Percentiles rank a stretch among this genome's conserved stretches.
phyloP scores from a whole-genome alignment of 2,329 filamentous ascomycete genomes.

The Ceratocystis ficicola region DNA sequence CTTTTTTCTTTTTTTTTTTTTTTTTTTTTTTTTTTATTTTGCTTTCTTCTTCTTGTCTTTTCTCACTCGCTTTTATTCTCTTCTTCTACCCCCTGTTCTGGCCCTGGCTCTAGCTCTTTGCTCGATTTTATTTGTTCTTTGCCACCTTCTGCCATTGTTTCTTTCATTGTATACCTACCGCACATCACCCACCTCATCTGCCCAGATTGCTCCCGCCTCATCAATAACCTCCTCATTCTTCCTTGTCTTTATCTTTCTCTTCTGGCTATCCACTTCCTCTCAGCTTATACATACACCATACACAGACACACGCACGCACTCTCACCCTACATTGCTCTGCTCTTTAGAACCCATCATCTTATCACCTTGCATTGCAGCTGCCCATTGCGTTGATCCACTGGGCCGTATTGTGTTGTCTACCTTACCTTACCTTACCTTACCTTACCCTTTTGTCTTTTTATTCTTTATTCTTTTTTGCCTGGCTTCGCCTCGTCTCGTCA shows the following conservation, averaged over 20 bases:
- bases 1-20: not conserved
- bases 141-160: conserved; percentile 10
- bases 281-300: not conserved
- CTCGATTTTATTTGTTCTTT: not conserved
- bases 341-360: conserved; percentile 15
- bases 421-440: not conserved
- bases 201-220: not conserved
- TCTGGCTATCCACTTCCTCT: conserved; percentile 11
- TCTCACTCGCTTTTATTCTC: not conserved
- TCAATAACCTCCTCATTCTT: not conserved
- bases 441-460: not conserved
- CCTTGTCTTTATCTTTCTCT: conserved; percentile 6
- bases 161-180: conserved; percentile 19
- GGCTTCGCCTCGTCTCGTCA: not conserved
- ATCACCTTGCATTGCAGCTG: conserved; percentile 21
- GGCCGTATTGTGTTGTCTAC: conserved; percentile 3
- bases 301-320: not conserved
- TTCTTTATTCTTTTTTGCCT: not conserved
- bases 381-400: conserved; percentile 13
- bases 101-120: not conserved
- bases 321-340: conserved; percentile 1
- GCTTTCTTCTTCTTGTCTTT: not conserved
- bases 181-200: conserved; percentile 19
- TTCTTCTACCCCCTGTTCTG: not conserved
- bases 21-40: not conserved